phyloP scores from a whole-genome alignment of 345 rosid genomes.

The Arabis alpina region DNA sequence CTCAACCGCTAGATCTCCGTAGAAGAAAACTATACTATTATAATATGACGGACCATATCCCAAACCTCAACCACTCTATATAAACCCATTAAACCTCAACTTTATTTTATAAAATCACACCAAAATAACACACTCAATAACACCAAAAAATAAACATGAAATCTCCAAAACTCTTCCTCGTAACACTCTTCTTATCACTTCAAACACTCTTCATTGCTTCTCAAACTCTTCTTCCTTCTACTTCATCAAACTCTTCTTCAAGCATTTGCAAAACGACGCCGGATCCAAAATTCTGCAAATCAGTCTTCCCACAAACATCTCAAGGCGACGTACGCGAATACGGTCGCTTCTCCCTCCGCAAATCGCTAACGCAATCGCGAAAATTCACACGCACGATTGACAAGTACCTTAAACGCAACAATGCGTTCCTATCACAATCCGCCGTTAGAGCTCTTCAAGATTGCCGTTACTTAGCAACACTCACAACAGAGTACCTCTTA shows the following conservation, averaged over 20 bases:
- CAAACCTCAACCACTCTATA: constrained; percentile 32
- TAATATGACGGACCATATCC: constrained; percentile 21
- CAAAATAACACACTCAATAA: neutral
- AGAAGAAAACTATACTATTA: no score
- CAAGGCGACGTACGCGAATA: constrained; percentile 54
- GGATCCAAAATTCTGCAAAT: constrained; percentile 66
- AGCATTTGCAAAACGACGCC: constrained; percentile 62
- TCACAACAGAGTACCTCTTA: constrained; percentile 62
- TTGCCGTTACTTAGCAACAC: constrained; percentile 57
- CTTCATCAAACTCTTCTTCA: constrained; percentile 42
- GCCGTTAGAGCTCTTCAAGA: constrained; percentile 76
- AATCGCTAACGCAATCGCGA: constrained; percentile 64
- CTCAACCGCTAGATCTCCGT: no score
- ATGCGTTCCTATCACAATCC: constrained; percentile 44
- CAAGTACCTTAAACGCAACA: constrained; percentile 52
- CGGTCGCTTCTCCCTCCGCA: constrained; percentile 60
- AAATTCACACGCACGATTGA: constrained; percentile 59
- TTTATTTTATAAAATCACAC: constrained; percentile 27
- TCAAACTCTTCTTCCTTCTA: constrained; percentile 28
- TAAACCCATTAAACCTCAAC: constrained; percentile 32
- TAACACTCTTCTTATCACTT: constrained; percentile 40
- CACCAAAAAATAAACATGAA: constrained; percentile 10
- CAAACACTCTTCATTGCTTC: constrained; percentile 40
- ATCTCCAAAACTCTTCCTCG: constrained; percentile 20
- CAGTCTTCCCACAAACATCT: constrained; percentile 58